Conservation (phyloP, 179 eudicot species). For the Corrigiola litoralis region DNA sequence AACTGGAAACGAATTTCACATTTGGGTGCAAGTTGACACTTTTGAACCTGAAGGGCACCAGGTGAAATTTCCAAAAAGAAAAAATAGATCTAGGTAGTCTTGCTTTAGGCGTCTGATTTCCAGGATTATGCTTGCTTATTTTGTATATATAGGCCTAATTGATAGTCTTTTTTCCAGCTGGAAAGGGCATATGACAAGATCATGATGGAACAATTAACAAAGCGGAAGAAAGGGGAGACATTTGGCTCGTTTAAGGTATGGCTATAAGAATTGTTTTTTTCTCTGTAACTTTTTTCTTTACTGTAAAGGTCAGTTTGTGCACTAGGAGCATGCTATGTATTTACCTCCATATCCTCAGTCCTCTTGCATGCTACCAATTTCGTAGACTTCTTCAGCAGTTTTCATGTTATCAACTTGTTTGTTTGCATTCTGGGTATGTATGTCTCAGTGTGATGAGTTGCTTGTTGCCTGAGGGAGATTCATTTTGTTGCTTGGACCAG, state of each 20-base stretch:
- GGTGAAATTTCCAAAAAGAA: too few species aligned
- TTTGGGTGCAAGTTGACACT: too few species aligned
- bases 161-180: constrained; percentile 44
- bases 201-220: constrained; percentile 80
- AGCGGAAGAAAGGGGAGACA: constrained; percentile 86
- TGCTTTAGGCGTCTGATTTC: too few species aligned
- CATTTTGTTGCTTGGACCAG: not conserved
- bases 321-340: not conserved
- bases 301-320: too few species aligned
- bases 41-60: too few species aligned
- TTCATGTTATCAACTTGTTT: not conserved
- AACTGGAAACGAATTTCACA: too few species aligned
- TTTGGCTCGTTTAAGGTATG: constrained; percentile 76
- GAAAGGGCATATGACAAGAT: constrained; percentile 90
- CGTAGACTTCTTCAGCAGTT: not conserved
- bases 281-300: not conserved
- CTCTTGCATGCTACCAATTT: not conserved
- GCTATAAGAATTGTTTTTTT: not conserved
- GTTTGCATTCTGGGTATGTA: not conserved
- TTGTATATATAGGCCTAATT: not conserved
- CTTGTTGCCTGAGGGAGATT: not conserved
- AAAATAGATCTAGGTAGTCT: too few species aligned
- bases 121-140: not conserved
- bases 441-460: not conserved
- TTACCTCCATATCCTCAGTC: not conserved